Percentiles rank a stretch among this genome's conserved stretches.
Evolutionary conservation across 257 asterid genomes (phyloP).

Genomic region (Plectranthus barbatus): DNA sequence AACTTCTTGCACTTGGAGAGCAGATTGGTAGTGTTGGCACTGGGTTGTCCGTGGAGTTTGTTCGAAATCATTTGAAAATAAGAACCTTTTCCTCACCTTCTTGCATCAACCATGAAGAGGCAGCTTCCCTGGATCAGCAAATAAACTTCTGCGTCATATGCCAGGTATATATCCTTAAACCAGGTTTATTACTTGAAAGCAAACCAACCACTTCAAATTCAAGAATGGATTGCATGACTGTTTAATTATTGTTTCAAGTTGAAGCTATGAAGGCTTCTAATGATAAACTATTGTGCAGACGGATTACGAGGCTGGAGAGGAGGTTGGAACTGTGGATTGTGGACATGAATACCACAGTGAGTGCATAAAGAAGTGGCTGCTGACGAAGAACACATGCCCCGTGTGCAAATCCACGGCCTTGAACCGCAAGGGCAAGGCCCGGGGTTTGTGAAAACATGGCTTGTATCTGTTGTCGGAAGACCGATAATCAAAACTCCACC

Average conservation of each 20-base stretch:
- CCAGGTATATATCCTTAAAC: slow-evolving; percentile 38
- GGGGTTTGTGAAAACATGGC: not conserved
- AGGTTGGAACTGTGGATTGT: slow-evolving; percentile 47
- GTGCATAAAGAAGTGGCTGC: slow-evolving; percentile 63
- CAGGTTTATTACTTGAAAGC: too few relatives aligned
- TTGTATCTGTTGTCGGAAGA: too few relatives aligned
- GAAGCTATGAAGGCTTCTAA: too few relatives aligned
- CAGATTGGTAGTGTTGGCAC: slow-evolving; percentile 72
- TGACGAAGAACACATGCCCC: slow-evolving; percentile 58
- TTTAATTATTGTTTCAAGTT: too few relatives aligned
- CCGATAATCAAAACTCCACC: too few relatives aligned
- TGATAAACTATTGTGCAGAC: slow-evolving; percentile 17
- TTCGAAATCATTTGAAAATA: slow-evolving; percentile 40
- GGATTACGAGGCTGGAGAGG: slow-evolving; percentile 36
- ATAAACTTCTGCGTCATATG: slow-evolving; percentile 61
- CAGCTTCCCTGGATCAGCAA: slow-evolving; percentile 25
- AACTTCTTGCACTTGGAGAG: slow-evolving; percentile 80
- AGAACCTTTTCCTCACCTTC: slow-evolving; percentile 28
- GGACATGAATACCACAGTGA: slow-evolving; percentile 64
- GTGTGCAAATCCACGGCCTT: slow-evolving; percentile 66
- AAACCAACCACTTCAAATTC: too few relatives aligned
- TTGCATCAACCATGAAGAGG: slow-evolving; percentile 22
- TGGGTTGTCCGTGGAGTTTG: slow-evolving; percentile 53
- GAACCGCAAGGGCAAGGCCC: slow-evolving; percentile 22
- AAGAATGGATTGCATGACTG: too few relatives aligned